A percentile compares a stretch with the other conserved stretches of the same genome.
Evolutionary conservation across 306 rosid genomes (phyloP).

Genomic region (Acacia acuminata): DNA sequence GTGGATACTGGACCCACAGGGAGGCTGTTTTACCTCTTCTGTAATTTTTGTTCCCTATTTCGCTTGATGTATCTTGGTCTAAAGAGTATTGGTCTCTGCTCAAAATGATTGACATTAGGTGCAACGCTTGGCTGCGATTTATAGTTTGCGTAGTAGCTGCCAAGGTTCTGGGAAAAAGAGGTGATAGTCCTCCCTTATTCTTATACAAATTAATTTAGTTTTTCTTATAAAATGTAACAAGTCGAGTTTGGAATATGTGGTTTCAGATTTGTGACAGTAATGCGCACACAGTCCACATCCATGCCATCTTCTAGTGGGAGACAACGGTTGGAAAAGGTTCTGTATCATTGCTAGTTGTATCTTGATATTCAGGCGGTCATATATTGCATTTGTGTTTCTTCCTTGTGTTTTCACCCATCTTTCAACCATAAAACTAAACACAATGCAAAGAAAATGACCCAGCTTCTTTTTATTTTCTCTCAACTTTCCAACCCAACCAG

Average conservation of each 20-base stretch:
- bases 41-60: not conserved
- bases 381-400: not conserved
- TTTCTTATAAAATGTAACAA: constrained; percentile 30
- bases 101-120: constrained; percentile 52
- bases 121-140: constrained; percentile 73
- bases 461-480: not conserved
- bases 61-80: not conserved
- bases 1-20: not conserved
- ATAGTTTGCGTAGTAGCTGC: constrained; percentile 67
- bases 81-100: constrained; percentile 16
- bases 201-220: constrained; percentile 8
- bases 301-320: constrained; percentile 81
- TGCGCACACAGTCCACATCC: constrained; percentile 66
- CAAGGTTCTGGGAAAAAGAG: constrained; percentile 80
- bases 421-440: not conserved
- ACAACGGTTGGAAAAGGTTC: constrained; percentile 75
- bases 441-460: not conserved
- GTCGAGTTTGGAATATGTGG: constrained; percentile 29
- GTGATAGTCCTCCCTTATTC: constrained; percentile 37
- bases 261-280: constrained; percentile 80
- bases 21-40: not conserved
- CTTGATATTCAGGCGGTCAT: constrained; percentile 22
- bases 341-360: constrained; percentile 20
- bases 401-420: constrained; percentile 1
- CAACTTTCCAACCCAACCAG: not conserved